Base-by-base conservation (phyloP, 495 filamentous ascomycete species). In the Aspergillus asperescens region DNA sequence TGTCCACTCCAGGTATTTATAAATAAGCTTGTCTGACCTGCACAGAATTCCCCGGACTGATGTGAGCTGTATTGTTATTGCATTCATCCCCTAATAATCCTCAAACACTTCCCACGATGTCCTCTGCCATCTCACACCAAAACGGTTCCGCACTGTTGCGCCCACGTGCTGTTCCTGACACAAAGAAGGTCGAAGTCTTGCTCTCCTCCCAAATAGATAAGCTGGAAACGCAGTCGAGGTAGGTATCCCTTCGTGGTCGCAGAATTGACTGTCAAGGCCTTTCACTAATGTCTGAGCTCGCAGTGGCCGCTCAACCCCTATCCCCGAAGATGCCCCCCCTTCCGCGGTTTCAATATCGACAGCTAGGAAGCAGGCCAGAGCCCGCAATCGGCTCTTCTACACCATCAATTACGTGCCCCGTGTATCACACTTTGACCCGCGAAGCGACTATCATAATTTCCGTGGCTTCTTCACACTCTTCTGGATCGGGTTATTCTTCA, bases 381-480 rank as follows among this genome's bases (percentile, higher is more conserved):
- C 89, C 32, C 83, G 87, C 56, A 86, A 82, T 51, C 85, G 93
- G 58, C 73, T 97, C 29, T 98, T 98, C 65, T 93, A 95, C n/a
- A 95, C 89, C 6, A 88, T 95, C 60, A 86, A 95, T 62, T 98
- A 91, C 72, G 80, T 88, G 9, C 85, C 86, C n/a, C 84, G 93
- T 27, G 88, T 96, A 15, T 96, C 92, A 7, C 92, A 98, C 67
- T 96, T 98, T 68, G 93, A 98, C 68, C 89, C 89, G 12, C 78
- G 81, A 44, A 92, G 87, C 72, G 89, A 95, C 60, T 94, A 97
- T 58, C 82, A 84, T 51, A 88, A 98, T 61, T 98, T 98, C 68
- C 82, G 90, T 56, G 93, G 93, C 55, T 98, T 98, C 78, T 98
- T 95, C 68, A 86, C 90, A 37, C 78, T 98, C 35, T 98, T 97